Base-by-base conservation (phyloP, 2,329 filamentous ascomycete species). In the Lachnellula arida region DNA sequence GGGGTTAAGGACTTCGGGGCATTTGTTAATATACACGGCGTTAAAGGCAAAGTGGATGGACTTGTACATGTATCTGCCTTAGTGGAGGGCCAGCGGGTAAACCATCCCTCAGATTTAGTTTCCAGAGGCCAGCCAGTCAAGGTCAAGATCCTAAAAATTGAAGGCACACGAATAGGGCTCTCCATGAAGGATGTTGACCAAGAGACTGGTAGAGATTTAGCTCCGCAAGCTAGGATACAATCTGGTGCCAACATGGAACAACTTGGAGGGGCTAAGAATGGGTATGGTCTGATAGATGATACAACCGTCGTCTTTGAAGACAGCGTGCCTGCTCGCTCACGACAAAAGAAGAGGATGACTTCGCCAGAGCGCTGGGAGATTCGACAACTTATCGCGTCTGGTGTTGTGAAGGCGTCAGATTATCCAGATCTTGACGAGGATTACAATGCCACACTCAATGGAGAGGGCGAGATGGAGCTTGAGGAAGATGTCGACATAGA, bases 101-200 rank as follows among this genome's bases (percentile, higher is more conserved):
- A 93, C 61, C 90, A 97, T 69, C 94, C 94, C 0, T 91, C 90
- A 0, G 94, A 99, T 68, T 75, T 99, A 1, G 79, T 99, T 4
- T 81, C 87, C 2, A 81, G 83, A 58, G 89, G 88, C 5, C 92
- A 97, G 69, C 76, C 83, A 1, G 91, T 99, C 53, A 96, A 94
- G 71, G 90, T 97, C 65, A 99, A 99, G 71, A 87, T 99, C 23
- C 78, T 88, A 66, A 96, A 89, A 68, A 86, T 96, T 52, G 89
- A 97, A 67, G 87, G 88, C 4, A 84, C 78, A 52, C 82, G 89
- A 28, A 86, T 97, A 65, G 92, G 91, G 0, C 75, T 99, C 5
- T 96, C 92, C 0, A 97, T 99, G 92, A 96, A 96, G 68, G 93
- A 97, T 59, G 92, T 97, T 15, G 93, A 99, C 65, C 94, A 99